A percentile compares a stretch with the other conserved stretches of the same genome.
Evolutionary conservation across 2,329 filamentous ascomycete species (phyloP).

Genomic region (Aspergillus hortae): DNA sequence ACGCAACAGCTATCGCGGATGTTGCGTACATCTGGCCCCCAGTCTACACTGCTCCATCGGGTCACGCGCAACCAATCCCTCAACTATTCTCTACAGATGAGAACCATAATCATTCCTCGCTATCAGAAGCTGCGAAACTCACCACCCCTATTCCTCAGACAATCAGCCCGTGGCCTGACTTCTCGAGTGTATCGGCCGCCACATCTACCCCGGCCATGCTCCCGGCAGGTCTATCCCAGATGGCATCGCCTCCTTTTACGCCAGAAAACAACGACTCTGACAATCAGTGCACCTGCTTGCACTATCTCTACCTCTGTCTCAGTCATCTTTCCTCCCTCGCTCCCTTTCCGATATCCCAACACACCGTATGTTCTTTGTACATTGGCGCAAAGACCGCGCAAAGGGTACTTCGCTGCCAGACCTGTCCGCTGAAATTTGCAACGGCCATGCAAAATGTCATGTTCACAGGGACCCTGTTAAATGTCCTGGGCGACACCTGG

Average conservation of each 20-base stretch:
- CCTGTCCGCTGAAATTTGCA: constrained; percentile 41
- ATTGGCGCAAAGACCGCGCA: constrained; percentile 41
- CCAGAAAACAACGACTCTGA: constrained; percentile 20
- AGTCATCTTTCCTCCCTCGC: constrained; percentile 40
- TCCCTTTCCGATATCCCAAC: constrained; percentile 40
- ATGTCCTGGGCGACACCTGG: constrained; percentile 44
- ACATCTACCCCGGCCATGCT: constrained; percentile 24
- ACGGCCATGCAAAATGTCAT: constrained; percentile 45
- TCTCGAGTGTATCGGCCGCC: constrained; percentile 33
- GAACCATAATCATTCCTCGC: constrained; percentile 24
- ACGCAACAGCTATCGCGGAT: constrained; percentile 18
- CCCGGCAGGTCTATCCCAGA: constrained; percentile 18
- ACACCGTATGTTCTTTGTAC: constrained; percentile 42
- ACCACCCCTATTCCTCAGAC: constrained; percentile 26
- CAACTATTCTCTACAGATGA: constrained; percentile 21
- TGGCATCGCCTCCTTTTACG: constrained; percentile 19
- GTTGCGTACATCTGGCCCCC: constrained; percentile 27
- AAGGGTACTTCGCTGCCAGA: constrained; percentile 40
- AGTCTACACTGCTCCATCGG: constrained; percentile 18
- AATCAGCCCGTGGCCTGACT: constrained; percentile 40
- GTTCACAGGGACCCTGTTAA: constrained; percentile 44
- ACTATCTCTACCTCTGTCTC: constrained; percentile 42
- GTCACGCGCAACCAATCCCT: constrained; percentile 11
- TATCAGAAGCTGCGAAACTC: constrained; percentile 18
- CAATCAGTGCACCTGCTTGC: constrained; percentile 37